Evolutionary conservation across 768 basidiomycete genomes (phyloP).

Genomic region (Mycena olivaceomarginata): DNA sequence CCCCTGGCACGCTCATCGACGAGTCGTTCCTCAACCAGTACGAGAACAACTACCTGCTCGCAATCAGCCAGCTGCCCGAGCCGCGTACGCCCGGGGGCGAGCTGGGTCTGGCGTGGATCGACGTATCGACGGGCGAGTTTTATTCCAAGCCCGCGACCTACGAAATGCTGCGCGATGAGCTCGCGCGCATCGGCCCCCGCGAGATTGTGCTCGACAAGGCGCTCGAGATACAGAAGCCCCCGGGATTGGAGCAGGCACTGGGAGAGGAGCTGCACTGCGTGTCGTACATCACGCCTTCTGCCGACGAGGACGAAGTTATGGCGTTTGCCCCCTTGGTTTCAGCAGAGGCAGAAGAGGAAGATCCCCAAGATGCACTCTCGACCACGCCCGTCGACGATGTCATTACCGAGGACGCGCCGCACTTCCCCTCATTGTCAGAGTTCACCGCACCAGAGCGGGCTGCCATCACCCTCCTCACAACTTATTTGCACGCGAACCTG

Average conservation of each 20-base stretch:
- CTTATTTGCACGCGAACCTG: slow-evolving; percentile 79
- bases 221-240: slow-evolving; percentile 57
- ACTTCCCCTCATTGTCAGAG: slow-evolving; percentile 36
- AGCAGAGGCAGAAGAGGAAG: neutral
- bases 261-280: slow-evolving; percentile 73
- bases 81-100: slow-evolving; percentile 30
- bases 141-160: slow-evolving; percentile 79
- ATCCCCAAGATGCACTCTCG: neutral
- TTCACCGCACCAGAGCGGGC: slow-evolving; percentile 65
- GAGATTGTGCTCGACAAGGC: slow-evolving; percentile 84
- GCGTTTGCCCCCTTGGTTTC: neutral
- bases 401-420: slow-evolving; percentile 14
- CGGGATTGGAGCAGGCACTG: slow-evolving; percentile 70
- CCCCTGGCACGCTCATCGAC: slow-evolving; percentile 96
- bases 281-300: slow-evolving; percentile 64
- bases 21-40: slow-evolving; percentile 90
- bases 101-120: slow-evolving; percentile 94
- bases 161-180: slow-evolving; percentile 83
- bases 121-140: slow-evolving; percentile 96
- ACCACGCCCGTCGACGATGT: slow-evolving; percentile 42
- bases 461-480: slow-evolving; percentile 79
- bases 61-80: slow-evolving; percentile 62
- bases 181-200: slow-evolving; percentile 86
- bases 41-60: slow-evolving; percentile 93
- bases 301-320: slow-evolving; percentile 17